Conservation (phyloP, 352 stramenopile genomes). For the Globisporangium canariense region DNA sequence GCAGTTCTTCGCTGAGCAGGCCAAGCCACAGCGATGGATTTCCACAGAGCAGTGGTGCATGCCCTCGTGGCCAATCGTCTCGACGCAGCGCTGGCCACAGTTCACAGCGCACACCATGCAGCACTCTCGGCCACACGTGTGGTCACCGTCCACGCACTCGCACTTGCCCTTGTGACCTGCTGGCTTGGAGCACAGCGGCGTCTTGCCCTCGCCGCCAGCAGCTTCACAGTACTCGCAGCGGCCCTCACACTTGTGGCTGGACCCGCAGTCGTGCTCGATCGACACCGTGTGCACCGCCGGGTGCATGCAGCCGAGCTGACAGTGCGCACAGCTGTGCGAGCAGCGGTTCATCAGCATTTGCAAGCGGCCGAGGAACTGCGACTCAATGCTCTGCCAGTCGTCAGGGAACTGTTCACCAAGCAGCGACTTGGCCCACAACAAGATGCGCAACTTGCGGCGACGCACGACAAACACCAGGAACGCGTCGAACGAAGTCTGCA, state of each 20-base stretch:
- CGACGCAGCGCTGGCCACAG: slow-evolving; percentile 44
- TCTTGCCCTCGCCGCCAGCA: slow-evolving; percentile 21
- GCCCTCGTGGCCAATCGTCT: slow-evolving; percentile 38
- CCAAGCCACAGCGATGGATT: slow-evolving; percentile 51
- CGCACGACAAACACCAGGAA: slow-evolving; percentile 59
- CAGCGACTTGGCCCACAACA: slow-evolving; percentile 35
- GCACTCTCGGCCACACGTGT: slow-evolving; percentile 58
- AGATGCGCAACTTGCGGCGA: slow-evolving; percentile 47
- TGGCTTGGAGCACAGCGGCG: slow-evolving; percentile 42
- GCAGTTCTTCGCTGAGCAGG: slow-evolving; percentile 46
- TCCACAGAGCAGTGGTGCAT: slow-evolving; percentile 53
- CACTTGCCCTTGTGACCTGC: slow-evolving; percentile 65
- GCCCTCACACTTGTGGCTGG: slow-evolving; percentile 38
- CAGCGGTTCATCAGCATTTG: slow-evolving; percentile 57
- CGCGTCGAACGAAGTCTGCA: slow-evolving; percentile 46
- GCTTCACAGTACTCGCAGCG: slow-evolving; percentile 52
- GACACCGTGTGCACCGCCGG: slow-evolving; percentile 29
- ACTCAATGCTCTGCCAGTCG: slow-evolving; percentile 46
- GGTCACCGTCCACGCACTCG: slow-evolving; percentile 55
- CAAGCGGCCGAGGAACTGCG: slow-evolving; percentile 41
- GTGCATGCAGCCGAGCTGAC: slow-evolving; percentile 66
- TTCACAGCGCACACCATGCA: slow-evolving; percentile 39
- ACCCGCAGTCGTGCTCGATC: slow-evolving; percentile 46
- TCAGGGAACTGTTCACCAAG: slow-evolving; percentile 38
- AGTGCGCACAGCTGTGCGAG: slow-evolving; percentile 45